Conservation (phyloP, 1,139 yeast species). For the Geotrichum aggregatum region DNA sequence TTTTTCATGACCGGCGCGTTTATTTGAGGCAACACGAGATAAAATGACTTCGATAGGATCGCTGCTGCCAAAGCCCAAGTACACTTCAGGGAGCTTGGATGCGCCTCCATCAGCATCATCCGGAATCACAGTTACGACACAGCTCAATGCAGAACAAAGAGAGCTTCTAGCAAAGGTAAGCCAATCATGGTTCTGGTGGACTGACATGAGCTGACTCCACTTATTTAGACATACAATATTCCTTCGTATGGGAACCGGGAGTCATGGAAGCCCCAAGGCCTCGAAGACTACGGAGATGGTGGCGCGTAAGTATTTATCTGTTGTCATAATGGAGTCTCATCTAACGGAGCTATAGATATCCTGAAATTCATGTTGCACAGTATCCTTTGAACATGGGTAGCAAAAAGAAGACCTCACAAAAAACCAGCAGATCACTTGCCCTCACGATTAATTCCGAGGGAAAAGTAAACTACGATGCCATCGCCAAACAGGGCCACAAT, state of each 20-base stretch:
- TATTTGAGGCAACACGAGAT: neutral
- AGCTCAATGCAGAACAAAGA: constrained; percentile 17
- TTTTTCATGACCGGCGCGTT: neutral
- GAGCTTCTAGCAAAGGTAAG: constrained; percentile 19
- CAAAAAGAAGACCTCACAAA: constrained; percentile 19
- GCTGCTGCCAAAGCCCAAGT: constrained; percentile 30
- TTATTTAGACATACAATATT: constrained; percentile 20
- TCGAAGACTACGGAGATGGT: constrained; percentile 38
- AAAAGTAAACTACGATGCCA: constrained; percentile 35
- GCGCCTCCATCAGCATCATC: neutral
- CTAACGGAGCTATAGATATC: constrained; percentile 25
- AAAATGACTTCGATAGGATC: constrained; percentile 26
- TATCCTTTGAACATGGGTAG: constrained; percentile 39
- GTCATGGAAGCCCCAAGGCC: constrained; percentile 33
- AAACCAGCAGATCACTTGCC: constrained; percentile 32
- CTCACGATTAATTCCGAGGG: constrained; percentile 37
- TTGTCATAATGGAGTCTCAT: neutral
- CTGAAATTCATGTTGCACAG: constrained; percentile 38
- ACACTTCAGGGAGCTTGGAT: constrained; percentile 18
- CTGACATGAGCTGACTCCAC: neutral
- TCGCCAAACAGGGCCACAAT: constrained; percentile 40
- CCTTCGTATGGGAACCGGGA: constrained; percentile 37
- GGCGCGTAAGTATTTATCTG: constrained; percentile 32
- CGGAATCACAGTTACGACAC: constrained; percentile 11
- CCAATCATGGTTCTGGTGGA: neutral